Conservation (phyloP, 306 rosid species). For the Ormosia emarginata region DNA sequence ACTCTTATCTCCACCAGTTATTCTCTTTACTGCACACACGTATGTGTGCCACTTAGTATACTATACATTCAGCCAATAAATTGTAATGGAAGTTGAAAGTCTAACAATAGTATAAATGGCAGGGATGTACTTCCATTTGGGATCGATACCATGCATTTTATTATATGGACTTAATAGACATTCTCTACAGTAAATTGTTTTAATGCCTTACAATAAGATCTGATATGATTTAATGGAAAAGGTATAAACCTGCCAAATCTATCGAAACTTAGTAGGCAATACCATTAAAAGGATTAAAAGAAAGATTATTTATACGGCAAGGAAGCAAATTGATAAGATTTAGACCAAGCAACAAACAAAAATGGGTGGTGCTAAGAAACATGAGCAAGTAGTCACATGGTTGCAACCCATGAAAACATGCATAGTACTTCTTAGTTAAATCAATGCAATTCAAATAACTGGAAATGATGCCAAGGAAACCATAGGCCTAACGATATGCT, state of each 20-base stretch:
- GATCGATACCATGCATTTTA: not conserved
- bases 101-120: not conserved
- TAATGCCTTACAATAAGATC: not conserved
- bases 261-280: not conserved
- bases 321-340: not conserved
- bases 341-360: not conserved
- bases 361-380: not conserved
- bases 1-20: not conserved
- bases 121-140: not conserved
- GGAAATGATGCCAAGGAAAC: not conserved
- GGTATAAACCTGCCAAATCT: not conserved
- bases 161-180: not conserved
- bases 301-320: not conserved
- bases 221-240: not conserved
- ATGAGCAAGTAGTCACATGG: not conserved
- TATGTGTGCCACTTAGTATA: not conserved
- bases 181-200: not conserved
- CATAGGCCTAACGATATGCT: constrained; percentile 1
- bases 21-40: not conserved
- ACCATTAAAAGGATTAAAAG: not conserved
- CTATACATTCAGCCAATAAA: not conserved
- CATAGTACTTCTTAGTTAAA: not conserved
- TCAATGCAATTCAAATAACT: not conserved
- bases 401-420: not conserved
- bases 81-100: not conserved